These are phyloP conservation scores for Dactylellina haptotyla DNA, from an alignment of 2,329 filamentous ascomycete species.

Conservation along the genomic window DNA sequence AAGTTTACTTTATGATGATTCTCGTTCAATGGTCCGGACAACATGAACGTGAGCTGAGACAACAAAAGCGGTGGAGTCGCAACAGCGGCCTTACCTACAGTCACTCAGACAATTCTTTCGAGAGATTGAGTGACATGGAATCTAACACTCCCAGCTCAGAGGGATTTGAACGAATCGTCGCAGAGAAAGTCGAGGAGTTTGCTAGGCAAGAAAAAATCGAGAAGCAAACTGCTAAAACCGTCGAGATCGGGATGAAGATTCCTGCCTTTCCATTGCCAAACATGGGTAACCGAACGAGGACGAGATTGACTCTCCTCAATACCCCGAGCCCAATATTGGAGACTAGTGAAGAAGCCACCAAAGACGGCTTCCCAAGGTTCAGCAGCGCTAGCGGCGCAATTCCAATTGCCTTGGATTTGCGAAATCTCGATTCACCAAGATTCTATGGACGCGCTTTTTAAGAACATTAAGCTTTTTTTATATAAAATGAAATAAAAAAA, in stretches of 20 bases:
- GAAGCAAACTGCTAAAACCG: conserved; percentile 15
- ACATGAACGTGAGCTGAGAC: conserved; percentile 33
- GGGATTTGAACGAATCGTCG: conserved; percentile 15
- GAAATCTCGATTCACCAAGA: conserved; percentile 39
- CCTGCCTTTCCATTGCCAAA: conserved; percentile 49
- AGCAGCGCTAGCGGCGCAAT: conserved; percentile 40
- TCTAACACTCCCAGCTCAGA: conserved; percentile 10
- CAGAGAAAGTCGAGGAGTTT: conserved; percentile 31
- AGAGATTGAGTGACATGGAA: conserved; percentile 39
- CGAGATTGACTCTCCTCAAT: background rate
- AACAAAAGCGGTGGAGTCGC: conserved; percentile 44
- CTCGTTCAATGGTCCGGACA: conserved; percentile 37
- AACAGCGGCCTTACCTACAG: conserved; percentile 39
- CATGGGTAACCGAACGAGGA: conserved; percentile 8
- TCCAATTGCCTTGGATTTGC: conserved; percentile 45
- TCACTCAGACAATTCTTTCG: conserved; percentile 36
- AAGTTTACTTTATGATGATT: conserved; percentile 52
- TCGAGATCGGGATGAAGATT: conserved; percentile 39
- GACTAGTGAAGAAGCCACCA: conserved; percentile 2
- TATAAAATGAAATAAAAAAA: background rate
- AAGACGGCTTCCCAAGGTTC: conserved; percentile 21
- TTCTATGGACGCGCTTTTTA: conserved; percentile 49
- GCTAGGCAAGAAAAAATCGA: conserved; percentile 38
- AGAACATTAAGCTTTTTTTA: background rate
- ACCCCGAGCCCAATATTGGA: conserved; percentile 18